These are phyloP conservation scores for Lathyrus oleraceus DNA, from an alignment of 306 rosid genomes.

Conservation along the genomic window DNA sequence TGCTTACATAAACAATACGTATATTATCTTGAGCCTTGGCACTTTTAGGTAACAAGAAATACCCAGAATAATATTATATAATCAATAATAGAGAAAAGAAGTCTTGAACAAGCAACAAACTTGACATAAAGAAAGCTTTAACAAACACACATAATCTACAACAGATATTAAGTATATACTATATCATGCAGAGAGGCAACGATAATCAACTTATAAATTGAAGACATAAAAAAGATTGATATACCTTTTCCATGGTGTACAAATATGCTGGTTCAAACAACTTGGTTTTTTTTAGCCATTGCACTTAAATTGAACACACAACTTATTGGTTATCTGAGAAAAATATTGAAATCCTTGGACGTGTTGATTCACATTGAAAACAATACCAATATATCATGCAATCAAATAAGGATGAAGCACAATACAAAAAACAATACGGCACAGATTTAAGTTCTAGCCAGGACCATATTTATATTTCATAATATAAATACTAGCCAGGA, in stretches of 20 bases:
- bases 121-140: slow-evolving; percentile 25
- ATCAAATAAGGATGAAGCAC: too few relatives aligned
- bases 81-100: slow-evolving; percentile 31
- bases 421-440: too few relatives aligned
- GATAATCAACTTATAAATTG: slow-evolving; percentile 14
- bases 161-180: slow-evolving; percentile 21
- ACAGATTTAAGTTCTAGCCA: too few relatives aligned
- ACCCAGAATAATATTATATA: slow-evolving; percentile 43
- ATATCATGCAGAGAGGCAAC: neutral
- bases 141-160: slow-evolving; percentile 26
- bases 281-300: slow-evolving; percentile 79
- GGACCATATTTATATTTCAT: too few relatives aligned
- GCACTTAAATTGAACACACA: slow-evolving; percentile 63
- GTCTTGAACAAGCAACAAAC: slow-evolving; percentile 11
- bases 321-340: too few relatives aligned
- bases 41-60: slow-evolving; percentile 89
- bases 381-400: too few relatives aligned
- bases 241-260: slow-evolving; percentile 96
- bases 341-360: too few relatives aligned
- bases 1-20: slow-evolving; percentile 78
- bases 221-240: neutral
- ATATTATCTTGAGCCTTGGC: slow-evolving; percentile 84
- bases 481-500: too few relatives aligned
- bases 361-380: too few relatives aligned
- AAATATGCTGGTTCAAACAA: slow-evolving; percentile 85